phyloP scores from a whole-genome alignment of 257 asterid species.

The Echium plantagineum region DNA sequence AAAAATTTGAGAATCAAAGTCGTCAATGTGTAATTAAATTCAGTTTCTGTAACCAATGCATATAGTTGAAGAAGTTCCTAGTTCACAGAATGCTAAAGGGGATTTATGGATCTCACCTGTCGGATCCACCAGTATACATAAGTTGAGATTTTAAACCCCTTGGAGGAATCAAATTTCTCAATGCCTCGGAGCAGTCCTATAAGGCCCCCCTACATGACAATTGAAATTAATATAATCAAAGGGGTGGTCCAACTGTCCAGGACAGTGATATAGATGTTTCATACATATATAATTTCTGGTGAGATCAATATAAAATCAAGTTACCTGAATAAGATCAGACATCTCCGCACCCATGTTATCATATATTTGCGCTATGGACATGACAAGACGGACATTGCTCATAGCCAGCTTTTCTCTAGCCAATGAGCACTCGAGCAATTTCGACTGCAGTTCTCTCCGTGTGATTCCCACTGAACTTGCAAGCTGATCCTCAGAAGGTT shows the following conservation, averaged over 20 bases:
- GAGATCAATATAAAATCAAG: constrained; percentile 11
- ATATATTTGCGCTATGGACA: constrained; percentile 89
- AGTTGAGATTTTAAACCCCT: constrained; percentile 93
- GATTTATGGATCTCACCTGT: constrained; percentile 37
- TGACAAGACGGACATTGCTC: constrained; percentile 95
- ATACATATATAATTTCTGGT: background rate
- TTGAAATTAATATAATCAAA: background rate
- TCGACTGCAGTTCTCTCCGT: constrained; percentile 48
- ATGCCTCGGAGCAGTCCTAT: constrained; percentile 90
- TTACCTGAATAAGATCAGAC: constrained; percentile 93
- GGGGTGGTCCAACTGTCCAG: background rate
- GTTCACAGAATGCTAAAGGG: background rate
- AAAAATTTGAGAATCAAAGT: background rate
- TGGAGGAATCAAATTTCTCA: constrained; percentile 85
- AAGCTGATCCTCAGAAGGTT: constrained; percentile 91
- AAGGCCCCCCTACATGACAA: constrained; percentile 63
- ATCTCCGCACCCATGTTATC: constrained; percentile 90
- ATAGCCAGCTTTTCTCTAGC: constrained; percentile 94
- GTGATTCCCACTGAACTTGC: constrained; percentile 58
- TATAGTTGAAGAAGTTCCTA: background rate
- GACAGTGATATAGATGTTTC: background rate
- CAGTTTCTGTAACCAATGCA: background rate
- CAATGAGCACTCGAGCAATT: constrained; percentile 56
- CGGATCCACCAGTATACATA: constrained; percentile 99
- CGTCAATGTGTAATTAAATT: background rate